A percentile compares a stretch with the other conserved stretches of the same genome.
These are phyloP conservation scores for Echium plantagineum DNA, from an alignment of 257 asterid species.

Conservation along the genomic window DNA sequence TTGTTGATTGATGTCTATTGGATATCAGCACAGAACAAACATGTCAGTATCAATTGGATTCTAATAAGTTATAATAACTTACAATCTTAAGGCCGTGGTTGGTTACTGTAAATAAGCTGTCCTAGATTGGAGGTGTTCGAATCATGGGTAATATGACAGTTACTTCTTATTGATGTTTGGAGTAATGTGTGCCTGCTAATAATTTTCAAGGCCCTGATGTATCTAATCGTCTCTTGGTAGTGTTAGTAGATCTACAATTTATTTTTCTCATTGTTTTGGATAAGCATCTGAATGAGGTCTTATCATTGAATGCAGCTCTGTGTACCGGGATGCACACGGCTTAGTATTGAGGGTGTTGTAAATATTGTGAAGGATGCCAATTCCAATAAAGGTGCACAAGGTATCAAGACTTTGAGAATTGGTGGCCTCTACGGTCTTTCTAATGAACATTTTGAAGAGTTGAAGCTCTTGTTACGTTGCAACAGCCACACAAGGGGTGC, in stretches of 20 bases:
- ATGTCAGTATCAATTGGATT: no score
- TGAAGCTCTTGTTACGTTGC: conserved; percentile 40
- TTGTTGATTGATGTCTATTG: no score
- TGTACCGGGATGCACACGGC: conserved; percentile 41
- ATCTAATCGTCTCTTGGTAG: not conserved
- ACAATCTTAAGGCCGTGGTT: no score
- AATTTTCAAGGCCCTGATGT: not conserved
- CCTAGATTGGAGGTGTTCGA: no score
- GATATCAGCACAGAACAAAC: no score
- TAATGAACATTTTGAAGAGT: conserved; percentile 35
- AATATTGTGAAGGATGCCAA: conserved; percentile 36
- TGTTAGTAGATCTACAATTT: not conserved
- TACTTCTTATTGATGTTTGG: no score
- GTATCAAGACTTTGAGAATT: conserved; percentile 49
- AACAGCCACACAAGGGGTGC: conserved; percentile 20
- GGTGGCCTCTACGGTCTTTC: conserved; percentile 36
- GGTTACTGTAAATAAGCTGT: no score
- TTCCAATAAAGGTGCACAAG: conserved; percentile 31
- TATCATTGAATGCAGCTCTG: conserved; percentile 35
- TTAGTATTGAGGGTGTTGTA: conserved; percentile 31
- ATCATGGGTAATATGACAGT: no score
- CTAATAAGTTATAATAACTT: no score
- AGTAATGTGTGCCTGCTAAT: not conserved
- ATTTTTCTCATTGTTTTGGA: not conserved
- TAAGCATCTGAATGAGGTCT: not conserved